A percentile compares a stretch with the other conserved stretches of the same genome.
Conservation (phyloP, 164 flowering plant species). For the Annona squamosa region DNA sequence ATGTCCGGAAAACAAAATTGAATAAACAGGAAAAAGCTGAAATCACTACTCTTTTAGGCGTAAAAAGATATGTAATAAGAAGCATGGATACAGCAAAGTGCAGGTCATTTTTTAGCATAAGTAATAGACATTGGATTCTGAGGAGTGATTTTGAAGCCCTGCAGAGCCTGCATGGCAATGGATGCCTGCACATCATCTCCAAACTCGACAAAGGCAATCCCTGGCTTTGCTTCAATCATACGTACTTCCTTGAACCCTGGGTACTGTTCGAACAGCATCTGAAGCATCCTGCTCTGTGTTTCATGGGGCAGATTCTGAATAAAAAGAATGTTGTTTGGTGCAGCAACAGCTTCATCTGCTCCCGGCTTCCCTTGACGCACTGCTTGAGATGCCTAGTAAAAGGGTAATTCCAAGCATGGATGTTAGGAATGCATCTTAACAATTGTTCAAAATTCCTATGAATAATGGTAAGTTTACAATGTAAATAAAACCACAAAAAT, state of each 20-base stretch:
- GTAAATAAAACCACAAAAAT: neutral
- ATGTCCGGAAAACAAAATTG: too few species aligned
- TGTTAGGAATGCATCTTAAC: neutral
- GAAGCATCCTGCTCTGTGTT: conserved; percentile 74
- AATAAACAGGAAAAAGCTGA: too few species aligned
- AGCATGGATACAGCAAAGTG: too few species aligned
- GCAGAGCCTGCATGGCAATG: conserved; percentile 87
- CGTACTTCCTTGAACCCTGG: conserved; percentile 94
- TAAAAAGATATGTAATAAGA: too few species aligned
- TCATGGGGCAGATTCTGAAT: conserved; percentile 87
- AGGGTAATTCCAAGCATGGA: neutral
- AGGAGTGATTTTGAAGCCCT: conserved; percentile 79
- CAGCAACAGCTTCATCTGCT: conserved; percentile 46
- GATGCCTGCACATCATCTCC: conserved; percentile 79
- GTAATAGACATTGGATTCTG: conserved; percentile 73
- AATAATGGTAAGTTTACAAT: neutral
- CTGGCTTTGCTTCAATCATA: conserved; percentile 94
- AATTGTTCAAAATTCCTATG: neutral
- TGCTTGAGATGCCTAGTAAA: conserved; percentile 37
- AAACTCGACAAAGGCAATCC: conserved; percentile 94
- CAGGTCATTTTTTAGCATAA: conserved; percentile 70
- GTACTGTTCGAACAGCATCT: conserved; percentile 75
- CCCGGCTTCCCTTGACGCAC: conserved; percentile 47
- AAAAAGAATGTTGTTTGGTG: conserved; percentile 85
- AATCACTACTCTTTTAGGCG: too few species aligned